Conservation (phyloP, 495 filamentous ascomycete genomes). For the Aspergillus saccharolyticus region DNA sequence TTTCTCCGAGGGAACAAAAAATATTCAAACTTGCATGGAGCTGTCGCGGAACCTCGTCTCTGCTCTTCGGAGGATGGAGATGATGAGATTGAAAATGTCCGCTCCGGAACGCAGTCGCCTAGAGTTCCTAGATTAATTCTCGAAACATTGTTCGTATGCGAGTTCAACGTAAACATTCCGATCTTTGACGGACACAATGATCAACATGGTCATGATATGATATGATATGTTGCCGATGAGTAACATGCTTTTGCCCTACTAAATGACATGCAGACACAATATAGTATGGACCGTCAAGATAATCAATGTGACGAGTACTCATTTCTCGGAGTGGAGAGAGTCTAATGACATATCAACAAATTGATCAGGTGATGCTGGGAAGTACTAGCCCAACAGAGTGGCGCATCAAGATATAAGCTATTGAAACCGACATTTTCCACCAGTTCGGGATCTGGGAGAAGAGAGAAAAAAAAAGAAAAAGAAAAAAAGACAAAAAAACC, state of each 20-base stretch:
- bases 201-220: too few species aligned
- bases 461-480: too few species aligned
- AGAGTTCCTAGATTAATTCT: background rate
- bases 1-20: too few species aligned
- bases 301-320: background rate
- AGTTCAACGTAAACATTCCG: background rate
- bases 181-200: background rate
- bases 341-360: background rate
- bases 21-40: too few species aligned
- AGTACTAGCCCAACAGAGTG: background rate
- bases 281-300: too few species aligned
- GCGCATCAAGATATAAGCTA: background rate
- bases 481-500: too few species aligned
- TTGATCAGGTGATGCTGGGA: background rate
- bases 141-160: background rate
- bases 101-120: background rate
- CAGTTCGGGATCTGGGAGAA: too few species aligned
- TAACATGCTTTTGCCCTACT: background rate
- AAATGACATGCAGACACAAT: background rate
- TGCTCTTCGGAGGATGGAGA: background rate
- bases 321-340: background rate
- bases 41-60: background rate
- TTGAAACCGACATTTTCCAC: background rate
- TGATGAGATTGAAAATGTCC: background rate
- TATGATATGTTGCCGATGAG: background rate